Percentiles rank a stretch among this genome's conserved stretches.
phyloP scores from a whole-genome alignment of 140 eudicot species.

The Cichorium intybus region DNA sequence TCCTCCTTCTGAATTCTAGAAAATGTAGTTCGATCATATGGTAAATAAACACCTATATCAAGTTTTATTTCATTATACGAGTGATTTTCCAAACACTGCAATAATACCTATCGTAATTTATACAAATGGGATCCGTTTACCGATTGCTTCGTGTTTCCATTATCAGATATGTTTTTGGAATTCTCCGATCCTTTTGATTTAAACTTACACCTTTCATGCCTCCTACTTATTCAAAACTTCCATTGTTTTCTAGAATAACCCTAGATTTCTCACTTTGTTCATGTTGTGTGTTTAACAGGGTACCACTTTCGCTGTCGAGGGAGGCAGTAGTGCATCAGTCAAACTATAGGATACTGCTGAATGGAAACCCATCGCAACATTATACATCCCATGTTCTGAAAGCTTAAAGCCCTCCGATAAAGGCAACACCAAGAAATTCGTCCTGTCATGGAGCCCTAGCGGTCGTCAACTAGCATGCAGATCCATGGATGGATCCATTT shows the following conservation, averaged over 20 bases:
- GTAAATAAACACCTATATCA: conserved; percentile 20
- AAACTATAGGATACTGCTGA: conserved; percentile 94
- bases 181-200: background rate
- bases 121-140: background rate
- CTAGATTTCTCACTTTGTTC: background rate
- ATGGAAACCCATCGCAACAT: conserved; percentile 67
- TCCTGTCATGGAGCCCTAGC: conserved; percentile 86
- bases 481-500: conserved; percentile 91
- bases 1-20: conserved; percentile 93
- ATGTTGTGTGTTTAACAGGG: conserved; percentile 48
- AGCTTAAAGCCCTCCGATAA: conserved; percentile 69
- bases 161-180: background rate
- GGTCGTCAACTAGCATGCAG: conserved; percentile 85
- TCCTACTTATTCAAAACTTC: no score
- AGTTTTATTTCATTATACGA: background rate
- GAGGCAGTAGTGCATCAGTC: conserved; percentile 92
- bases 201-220: no score
- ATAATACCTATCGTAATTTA: background rate
- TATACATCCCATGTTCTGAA: conserved; percentile 84
- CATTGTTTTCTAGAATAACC: background rate
- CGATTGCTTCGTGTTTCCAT: conserved; percentile 2
- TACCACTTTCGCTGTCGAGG: conserved; percentile 88
- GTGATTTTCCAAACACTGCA: background rate
- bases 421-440: conserved; percentile 81
- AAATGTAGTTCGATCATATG: conserved; percentile 81